phyloP scores from a whole-genome alignment of 1,284 basidiomycete genomes.

The Athelia psychrophila region DNA sequence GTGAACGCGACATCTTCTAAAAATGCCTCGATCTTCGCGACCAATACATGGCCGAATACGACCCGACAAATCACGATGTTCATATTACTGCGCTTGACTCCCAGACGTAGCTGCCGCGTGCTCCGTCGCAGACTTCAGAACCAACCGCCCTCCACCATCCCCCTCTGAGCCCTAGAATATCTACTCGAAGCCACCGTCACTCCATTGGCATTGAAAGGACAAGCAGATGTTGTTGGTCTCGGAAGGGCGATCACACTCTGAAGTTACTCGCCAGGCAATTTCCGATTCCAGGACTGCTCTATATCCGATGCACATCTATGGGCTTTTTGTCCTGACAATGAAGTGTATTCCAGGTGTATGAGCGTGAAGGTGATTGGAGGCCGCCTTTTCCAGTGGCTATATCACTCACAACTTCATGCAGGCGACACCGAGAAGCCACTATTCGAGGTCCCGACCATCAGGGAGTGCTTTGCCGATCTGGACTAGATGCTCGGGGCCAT shows the following conservation, averaged over 20 bases:
- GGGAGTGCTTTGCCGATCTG: conserved; percentile 96
- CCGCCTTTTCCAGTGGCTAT: neutral
- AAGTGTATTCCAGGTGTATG: conserved; percentile 85
- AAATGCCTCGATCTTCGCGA: conserved; percentile 86
- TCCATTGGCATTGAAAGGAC: conserved; percentile 87
- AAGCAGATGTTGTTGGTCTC: conserved; percentile 47
- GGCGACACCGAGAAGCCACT: conserved; percentile 50
- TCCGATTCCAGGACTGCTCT: conserved; percentile 64
- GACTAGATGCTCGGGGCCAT: conserved; percentile 88
- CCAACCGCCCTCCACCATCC: conserved; percentile 24
- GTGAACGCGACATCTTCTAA: conserved; percentile 53
- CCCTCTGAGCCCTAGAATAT: conserved; percentile 73
- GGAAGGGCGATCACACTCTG: conserved; percentile 33
- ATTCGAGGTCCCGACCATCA: conserved; percentile 82
- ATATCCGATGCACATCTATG: conserved; percentile 66
- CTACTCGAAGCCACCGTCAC: conserved; percentile 88
- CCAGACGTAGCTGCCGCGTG: conserved; percentile 64
- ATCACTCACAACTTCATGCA: conserved; percentile 2
- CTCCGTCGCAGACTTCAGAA: conserved; percentile 50
- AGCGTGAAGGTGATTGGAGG: conserved; percentile 34
- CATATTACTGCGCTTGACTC: conserved; percentile 61
- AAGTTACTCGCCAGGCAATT: conserved; percentile 49
- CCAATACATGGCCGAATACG: conserved; percentile 89
- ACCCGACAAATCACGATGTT: conserved; percentile 84
- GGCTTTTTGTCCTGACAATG: conserved; percentile 76